phyloP scores from a whole-genome alignment of 1,284 basidiomycete genomes.

The Apiotrichum domesticum region DNA sequence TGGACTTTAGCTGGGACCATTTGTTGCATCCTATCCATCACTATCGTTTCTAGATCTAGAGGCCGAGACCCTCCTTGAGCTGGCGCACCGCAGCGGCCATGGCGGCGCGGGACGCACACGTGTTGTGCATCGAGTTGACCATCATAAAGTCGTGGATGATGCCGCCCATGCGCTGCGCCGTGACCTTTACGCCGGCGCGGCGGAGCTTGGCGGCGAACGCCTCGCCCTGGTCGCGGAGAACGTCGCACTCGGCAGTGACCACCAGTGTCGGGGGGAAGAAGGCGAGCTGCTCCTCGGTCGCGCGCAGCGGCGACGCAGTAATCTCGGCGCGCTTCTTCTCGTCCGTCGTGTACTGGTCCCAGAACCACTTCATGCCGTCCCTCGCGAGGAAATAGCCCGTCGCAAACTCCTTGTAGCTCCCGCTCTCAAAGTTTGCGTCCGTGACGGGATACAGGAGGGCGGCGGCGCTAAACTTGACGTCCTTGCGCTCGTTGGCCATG shows the following conservation, averaged over 20 bases:
- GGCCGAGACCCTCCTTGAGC: conserved; percentile 1
- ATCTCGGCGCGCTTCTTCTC: conserved; percentile 1
- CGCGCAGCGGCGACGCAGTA: conserved; percentile 8
- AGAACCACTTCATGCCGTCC: conserved; percentile 21
- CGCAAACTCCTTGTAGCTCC: conserved; percentile 12
- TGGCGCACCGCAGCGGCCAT: conserved; percentile 2
- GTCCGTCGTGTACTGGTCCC: conserved; percentile 13
- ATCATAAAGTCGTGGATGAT: conserved; percentile 18
- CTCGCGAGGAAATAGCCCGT: conserved; percentile 12
- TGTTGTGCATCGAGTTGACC: conserved; percentile 14
- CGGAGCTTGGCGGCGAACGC: conserved; percentile 14
- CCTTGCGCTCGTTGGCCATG: conserved; percentile 7
- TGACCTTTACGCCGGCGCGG: conserved; percentile 7
- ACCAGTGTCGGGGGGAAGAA: conserved; percentile 14
- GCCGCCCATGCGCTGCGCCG: conserved; percentile 8
- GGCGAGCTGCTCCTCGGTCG: conserved; percentile 3
- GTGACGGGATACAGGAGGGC: conserved; percentile 15
- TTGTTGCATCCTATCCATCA: too few species aligned
- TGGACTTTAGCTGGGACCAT: too few species aligned
- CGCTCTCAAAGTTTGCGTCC: conserved; percentile 13
- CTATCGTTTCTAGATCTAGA: too few species aligned
- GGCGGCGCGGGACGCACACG: conserved; percentile 7
- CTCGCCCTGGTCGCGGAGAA: conserved; percentile 16
- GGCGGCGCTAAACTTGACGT: conserved; percentile 2
- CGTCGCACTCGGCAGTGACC: conserved; percentile 15